Base-by-base conservation (phyloP, 768 basidiomycete genomes). In the Hericium erinaceus region DNA sequence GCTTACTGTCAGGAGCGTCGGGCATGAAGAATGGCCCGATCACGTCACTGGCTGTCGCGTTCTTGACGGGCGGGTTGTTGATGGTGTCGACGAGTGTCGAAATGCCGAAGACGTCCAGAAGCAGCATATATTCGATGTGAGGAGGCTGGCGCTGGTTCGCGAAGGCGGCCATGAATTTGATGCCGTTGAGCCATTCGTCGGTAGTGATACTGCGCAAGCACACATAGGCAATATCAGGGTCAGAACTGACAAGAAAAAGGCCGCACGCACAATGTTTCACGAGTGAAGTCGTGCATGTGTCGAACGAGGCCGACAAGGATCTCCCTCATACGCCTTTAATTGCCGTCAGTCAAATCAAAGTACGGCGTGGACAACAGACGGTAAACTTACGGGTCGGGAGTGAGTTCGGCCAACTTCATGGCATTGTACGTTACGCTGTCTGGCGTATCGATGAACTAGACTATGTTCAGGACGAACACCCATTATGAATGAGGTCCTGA, bases 111-210 rank as follows among this genome's bases (percentile, higher is more conserved):
- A 46, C 44, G 22, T 46, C 44, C 16, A 22, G 22, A 5, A 46
- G 44, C 44, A 46, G n/a, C 16, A 22, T 46, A 13, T n/a, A 46
- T 16, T 46, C 44, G 33, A 33, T 33, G 33, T 33, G 33, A 33
- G 33, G 33, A 6, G 33, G 33, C 75, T 72, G 72, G n/a, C 65
- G 68, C 53, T 88, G 68, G 38, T 82, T 78, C 0, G 85, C 82
- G 69, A 83, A 90, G 58, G 71, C 89, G 0, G 91, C 93, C 58
- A 94, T 72, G 71, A 94, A 94, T 58, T 87, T 68, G 64, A 94
- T 84, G 2, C 87, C 75, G 16, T 77, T 69, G 85, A 85, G 85
- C 92, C 92, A 94, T 74, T 94, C 92, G 3, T 92, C 86, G 1
- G 83, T 87, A 13, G 90, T 89, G 54, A 93, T 69, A 58, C 79